These are phyloP conservation scores for Penicillium occitanis DNA, from an alignment of 2,329 filamentous ascomycete species.

Conservation along the genomic window DNA sequence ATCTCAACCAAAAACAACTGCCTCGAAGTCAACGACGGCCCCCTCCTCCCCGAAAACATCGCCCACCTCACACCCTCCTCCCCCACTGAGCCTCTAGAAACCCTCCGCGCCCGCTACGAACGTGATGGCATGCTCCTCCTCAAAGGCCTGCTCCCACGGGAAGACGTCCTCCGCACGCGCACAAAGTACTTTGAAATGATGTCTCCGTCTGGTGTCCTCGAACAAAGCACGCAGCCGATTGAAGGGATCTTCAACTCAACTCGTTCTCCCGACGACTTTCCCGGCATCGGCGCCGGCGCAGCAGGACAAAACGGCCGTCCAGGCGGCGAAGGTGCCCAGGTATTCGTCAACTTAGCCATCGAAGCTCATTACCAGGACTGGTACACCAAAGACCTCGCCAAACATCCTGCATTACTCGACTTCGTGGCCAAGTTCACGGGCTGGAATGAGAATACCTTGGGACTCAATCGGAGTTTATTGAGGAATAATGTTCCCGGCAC, in stretches of 20 bases:
- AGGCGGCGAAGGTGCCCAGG: slow-evolving; percentile 43
- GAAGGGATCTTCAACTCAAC: slow-evolving; percentile 55
- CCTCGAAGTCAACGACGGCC: slow-evolving; percentile 49
- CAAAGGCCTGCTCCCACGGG: slow-evolving; percentile 55
- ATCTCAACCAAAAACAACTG: slow-evolving; percentile 19
- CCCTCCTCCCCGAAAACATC: slow-evolving; percentile 48
- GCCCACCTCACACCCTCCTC: slow-evolving; percentile 45
- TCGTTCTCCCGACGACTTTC: slow-evolving; percentile 47
- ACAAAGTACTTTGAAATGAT: slow-evolving; percentile 56
- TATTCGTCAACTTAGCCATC: slow-evolving; percentile 54
- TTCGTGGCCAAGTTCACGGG: slow-evolving; percentile 55
- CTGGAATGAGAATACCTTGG: slow-evolving; percentile 54
- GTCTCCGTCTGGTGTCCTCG: slow-evolving; percentile 56
- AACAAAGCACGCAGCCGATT: slow-evolving; percentile 52
- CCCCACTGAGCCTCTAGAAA: slow-evolving; percentile 48
- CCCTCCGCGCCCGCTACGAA: slow-evolving; percentile 49
- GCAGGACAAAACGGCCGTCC: slow-evolving; percentile 48
- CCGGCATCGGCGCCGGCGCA: slow-evolving; percentile 56
- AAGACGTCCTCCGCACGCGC: slow-evolving; percentile 54
- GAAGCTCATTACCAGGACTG: slow-evolving; percentile 55
- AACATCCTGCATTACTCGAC: slow-evolving; percentile 51
- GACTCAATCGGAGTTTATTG: slow-evolving; percentile 52
- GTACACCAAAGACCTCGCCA: slow-evolving; percentile 57
- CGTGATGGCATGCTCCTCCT: slow-evolving; percentile 58
- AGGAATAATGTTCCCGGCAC: slow-evolving; percentile 59